These are phyloP conservation scores for Candida montana DNA, from an alignment of 805 yeast species.

Conservation along the genomic window DNA sequence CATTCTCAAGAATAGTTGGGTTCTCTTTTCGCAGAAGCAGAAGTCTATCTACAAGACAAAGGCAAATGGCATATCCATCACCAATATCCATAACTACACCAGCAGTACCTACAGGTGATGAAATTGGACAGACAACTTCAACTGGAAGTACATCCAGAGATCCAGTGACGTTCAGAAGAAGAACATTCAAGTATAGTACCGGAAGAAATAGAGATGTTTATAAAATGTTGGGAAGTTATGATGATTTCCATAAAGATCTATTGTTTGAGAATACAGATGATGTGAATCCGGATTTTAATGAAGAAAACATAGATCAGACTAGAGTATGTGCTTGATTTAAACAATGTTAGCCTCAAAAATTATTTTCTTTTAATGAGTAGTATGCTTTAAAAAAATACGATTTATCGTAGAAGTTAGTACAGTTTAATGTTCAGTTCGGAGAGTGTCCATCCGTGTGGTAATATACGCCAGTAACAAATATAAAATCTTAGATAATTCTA, in stretches of 20 bases:
- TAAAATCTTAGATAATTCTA: too few species aligned
- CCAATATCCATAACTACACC: background rate
- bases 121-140: slow-evolving; percentile 1
- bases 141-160: slow-evolving; percentile 5
- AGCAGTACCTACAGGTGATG: background rate
- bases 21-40: slow-evolving; percentile 5
- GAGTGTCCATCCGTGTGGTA: too few species aligned
- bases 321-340: too few species aligned
- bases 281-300: too few species aligned
- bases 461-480: too few species aligned
- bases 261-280: background rate
- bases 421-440: too few species aligned
- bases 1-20: slow-evolving; percentile 4
- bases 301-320: background rate
- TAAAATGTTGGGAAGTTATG: slow-evolving; percentile 14
- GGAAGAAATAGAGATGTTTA: slow-evolving; percentile 12
- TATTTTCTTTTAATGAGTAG: too few species aligned
- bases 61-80: slow-evolving; percentile 2
- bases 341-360: too few species aligned
- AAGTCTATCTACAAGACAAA: too few species aligned
- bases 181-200: slow-evolving; percentile 2
- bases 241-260: slow-evolving; percentile 8
- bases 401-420: too few species aligned
- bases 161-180: slow-evolving; percentile 7
- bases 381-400: too few species aligned